Conservation (phyloP, 768 basidiomycete genomes). For the Xerocomus brunneocitrinus region DNA sequence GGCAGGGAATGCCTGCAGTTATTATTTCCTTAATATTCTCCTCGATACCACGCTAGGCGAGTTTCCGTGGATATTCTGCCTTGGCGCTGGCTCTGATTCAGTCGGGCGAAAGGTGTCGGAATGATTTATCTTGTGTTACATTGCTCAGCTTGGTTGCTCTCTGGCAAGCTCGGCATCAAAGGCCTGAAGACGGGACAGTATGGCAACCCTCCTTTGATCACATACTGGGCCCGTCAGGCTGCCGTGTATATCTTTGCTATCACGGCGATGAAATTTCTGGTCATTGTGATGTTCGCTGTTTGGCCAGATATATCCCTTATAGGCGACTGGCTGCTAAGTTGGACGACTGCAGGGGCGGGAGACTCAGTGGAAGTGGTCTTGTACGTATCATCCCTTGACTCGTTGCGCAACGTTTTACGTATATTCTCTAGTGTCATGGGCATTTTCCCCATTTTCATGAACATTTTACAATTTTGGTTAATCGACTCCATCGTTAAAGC, state of each 20-base stretch:
- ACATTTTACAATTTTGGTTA: conserved; percentile 89
- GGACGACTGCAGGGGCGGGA: conserved; percentile 60
- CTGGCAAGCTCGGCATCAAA: conserved; percentile 58
- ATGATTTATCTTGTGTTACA: conserved; percentile 74
- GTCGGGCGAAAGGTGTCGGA: conserved; percentile 53
- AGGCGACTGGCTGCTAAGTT: conserved; percentile 86
- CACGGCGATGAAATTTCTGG: conserved; percentile 85
- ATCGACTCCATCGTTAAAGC: conserved; percentile 92
- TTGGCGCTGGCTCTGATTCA: conserved; percentile 5
- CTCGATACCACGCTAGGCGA: conserved; percentile 73
- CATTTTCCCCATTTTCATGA: conserved; percentile 85
- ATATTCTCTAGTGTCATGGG: conserved; percentile 68
- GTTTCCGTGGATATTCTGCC: conserved; percentile 19
- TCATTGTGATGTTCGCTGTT: conserved; percentile 68
- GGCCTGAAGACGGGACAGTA: conserved; percentile 88
- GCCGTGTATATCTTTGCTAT: conserved; percentile 79
- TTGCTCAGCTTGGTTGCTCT: conserved; percentile 57
- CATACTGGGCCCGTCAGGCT: conserved; percentile 72
- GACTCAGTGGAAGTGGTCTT: conserved; percentile 74
- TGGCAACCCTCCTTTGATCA: conserved; percentile 73
- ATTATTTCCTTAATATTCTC: conserved; percentile 90
- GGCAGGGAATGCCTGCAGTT: conserved; percentile 81
- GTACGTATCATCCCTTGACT: conserved; percentile 41
- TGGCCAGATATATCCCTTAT: conserved; percentile 66
- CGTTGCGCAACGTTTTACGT: conserved; percentile 9